These are phyloP conservation scores for Microstegium vimineum DNA, from an alignment of 176 grass and related monocot genomes.

Conservation along the genomic window DNA sequence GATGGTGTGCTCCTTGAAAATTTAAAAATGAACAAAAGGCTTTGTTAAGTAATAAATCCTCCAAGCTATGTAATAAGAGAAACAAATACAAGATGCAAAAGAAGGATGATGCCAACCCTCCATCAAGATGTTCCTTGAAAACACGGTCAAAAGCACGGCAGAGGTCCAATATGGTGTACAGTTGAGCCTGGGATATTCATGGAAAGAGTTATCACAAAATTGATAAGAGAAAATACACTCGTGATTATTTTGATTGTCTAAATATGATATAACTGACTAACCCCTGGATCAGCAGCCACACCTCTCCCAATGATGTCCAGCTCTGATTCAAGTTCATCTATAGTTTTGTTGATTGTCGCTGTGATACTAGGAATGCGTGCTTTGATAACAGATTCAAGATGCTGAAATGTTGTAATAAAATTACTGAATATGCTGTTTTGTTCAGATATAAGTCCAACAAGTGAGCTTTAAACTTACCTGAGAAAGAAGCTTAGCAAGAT, in stretches of 20 bases:
- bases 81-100: neutral
- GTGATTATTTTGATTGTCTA: neutral
- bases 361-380: conserved; percentile 67
- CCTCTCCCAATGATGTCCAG: conserved; percentile 56
- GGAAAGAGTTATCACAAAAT: neutral
- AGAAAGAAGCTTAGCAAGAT: conserved; percentile 80
- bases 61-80: neutral
- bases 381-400: conserved; percentile 72
- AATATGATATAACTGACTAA: conserved; percentile 22
- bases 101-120: conserved; percentile 41
- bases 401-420: conserved; percentile 36
- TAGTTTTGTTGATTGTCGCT: conserved; percentile 61
- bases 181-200: conserved; percentile 45
- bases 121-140: conserved; percentile 83
- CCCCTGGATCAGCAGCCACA: conserved; percentile 67
- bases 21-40: neutral
- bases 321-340: conserved; percentile 74
- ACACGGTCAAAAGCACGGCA: conserved; percentile 66
- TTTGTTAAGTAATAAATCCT: neutral
- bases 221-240: neutral
- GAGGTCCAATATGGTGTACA: conserved; percentile 71
- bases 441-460: neutral
- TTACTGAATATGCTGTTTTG: neutral
- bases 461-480: conserved; percentile 35
- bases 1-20: neutral